Base-by-base conservation (phyloP, 2,329 filamentous ascomycete genomes). In the Pyrenophora seminiperda region DNA sequence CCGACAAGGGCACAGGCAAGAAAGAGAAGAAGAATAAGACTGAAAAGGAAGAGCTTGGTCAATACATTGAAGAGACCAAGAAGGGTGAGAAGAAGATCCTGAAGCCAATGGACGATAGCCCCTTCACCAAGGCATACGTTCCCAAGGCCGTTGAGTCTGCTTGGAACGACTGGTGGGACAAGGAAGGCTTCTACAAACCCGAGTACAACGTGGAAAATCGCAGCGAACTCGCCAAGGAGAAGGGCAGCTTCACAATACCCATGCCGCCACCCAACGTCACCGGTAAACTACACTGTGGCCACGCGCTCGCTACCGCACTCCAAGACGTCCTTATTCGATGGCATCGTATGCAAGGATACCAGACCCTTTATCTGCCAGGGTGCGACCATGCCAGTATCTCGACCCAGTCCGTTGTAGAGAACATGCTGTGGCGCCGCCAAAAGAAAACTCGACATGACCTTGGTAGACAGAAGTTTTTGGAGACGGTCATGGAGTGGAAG, bases 161-260 rank as follows among this genome's bases (percentile, higher is more conserved):
- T n/a, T n/a, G n/a, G n/a, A n/a, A n/a, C n/a, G n/a, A n/a, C n/a
- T 99, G 92, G 92, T 99, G 94, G 94, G 91, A 97, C 80, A 89
- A 94, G 80, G 83, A 90, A 62, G 93, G 91, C 43, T 94, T 93
- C 77, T 96, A 96, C 81, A 83, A 92, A 79, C 92, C 92, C 31
- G 83, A 92, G 71, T 88, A 91, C 73, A 85, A 82, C 38, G 72
- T 81, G 24, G 86, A 95, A 61, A 90, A 89, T 65, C 86, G 88
- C 50, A 84, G 91, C 69, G 93, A 93, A 77, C 82, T 87, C 9
- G 84, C 86, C 63, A n/a, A n/a, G n/a, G n/a, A n/a, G n/a, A n/a
- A n/a, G n/a, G 91, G 91, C 46, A 86, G 83, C 67, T 99, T 97
- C 70, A 90, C 96, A 62, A 94, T 99, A 66, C 85, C 91, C 2